Evolutionary conservation across 192 early-diverging fungal genomes (phyloP).

Genomic region (Coemansia sp.): DNA sequence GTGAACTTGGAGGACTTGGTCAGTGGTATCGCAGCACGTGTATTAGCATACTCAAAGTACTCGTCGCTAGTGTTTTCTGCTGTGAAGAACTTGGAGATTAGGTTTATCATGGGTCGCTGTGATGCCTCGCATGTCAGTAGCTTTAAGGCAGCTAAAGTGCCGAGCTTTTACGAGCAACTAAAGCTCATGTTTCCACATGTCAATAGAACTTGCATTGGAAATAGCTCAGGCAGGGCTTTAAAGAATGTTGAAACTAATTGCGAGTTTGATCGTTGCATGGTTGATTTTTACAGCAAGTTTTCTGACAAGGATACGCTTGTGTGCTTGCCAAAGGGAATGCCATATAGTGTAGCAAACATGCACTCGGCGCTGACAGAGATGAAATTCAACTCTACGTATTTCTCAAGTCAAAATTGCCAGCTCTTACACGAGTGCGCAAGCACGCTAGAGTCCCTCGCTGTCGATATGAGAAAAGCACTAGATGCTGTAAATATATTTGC

Average conservation of each 20-base stretch:
- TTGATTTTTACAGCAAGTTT: neutral
- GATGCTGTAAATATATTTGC: neutral
- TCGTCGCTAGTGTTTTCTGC: neutral
- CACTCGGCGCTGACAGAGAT: neutral
- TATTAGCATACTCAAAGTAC: neutral
- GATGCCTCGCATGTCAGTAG: neutral
- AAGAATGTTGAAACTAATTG: neutral
- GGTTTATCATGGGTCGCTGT: neutral
- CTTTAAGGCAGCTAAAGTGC: neutral
- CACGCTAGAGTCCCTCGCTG: neutral
- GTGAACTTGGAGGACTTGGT: constrained; percentile 3
- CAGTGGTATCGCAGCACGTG: neutral
- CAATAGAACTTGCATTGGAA: neutral
- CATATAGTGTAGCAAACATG: neutral
- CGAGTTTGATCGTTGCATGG: neutral
- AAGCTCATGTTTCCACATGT: constrained; percentile 2
- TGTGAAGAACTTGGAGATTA: constrained; percentile 1
- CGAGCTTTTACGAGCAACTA: neutral
- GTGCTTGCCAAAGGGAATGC: neutral
- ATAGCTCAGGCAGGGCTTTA: neutral
- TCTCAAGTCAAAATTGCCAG: neutral
- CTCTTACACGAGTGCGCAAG: neutral
- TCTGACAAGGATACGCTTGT: neutral
- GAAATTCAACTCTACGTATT: neutral
- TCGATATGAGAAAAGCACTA: neutral